Evolutionary conservation across 208 protist genomes (phyloP).

Genomic region (Kentomonas sorsogonicus): DNA sequence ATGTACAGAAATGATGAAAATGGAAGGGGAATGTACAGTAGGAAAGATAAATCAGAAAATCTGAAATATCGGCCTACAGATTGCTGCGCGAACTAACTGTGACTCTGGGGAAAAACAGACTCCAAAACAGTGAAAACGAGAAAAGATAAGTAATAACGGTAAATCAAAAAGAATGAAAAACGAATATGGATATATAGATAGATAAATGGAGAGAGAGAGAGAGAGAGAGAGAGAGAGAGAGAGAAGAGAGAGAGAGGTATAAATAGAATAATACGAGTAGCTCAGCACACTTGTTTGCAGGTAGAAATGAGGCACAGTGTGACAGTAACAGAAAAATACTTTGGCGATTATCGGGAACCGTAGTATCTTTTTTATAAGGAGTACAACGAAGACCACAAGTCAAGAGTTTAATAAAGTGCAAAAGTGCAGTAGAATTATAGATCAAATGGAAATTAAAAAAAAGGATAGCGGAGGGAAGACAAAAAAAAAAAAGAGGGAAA

Average conservation of each 20-base stretch:
- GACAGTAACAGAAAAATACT: neutral
- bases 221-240: neutral
- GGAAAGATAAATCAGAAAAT: no score
- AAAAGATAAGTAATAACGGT: no score
- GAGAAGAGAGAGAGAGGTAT: neutral
- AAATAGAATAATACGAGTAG: constrained; percentile 6
- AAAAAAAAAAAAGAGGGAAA: neutral
- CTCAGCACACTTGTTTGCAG: neutral
- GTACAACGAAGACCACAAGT: neutral
- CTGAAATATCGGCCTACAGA: no score
- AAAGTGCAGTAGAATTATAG: neutral
- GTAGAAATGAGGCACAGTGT: neutral
- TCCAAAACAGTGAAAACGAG: no score
- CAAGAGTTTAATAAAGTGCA: constrained; percentile 4
- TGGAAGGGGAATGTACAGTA: no score
- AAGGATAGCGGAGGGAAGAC: neutral
- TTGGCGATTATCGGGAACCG: neutral
- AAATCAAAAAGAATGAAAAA: no score
- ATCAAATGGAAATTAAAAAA: neutral
- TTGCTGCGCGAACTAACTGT: no score
- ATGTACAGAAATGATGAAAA: no score
- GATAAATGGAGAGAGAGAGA: no score
- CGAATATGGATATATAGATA: no score
- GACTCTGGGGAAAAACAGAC: no score
- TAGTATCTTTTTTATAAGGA: neutral